A percentile compares a stretch with the other conserved stretches of the same genome.
phyloP scores from a whole-genome alignment of 331 rosid species.

The Erythrophleum ivorense region DNA sequence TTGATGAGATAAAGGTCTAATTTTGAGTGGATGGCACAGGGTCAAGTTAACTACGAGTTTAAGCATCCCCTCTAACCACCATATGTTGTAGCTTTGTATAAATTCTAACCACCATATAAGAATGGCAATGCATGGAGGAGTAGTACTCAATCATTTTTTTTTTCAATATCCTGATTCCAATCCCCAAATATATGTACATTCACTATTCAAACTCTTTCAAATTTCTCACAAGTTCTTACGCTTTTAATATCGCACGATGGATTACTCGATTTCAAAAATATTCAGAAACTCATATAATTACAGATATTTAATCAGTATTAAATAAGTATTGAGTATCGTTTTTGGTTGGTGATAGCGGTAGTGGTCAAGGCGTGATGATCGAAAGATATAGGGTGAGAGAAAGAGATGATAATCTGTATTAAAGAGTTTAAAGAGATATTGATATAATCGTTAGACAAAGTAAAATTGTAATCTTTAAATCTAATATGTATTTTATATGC shows the following conservation, averaged over 20 bases:
- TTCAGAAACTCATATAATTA: no score
- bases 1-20: slow-evolving; percentile 2
- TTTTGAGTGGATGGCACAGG: slow-evolving; percentile 6
- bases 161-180: not conserved
- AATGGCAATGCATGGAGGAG: not conserved
- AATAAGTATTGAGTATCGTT: no score
- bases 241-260: no score
- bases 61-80: not conserved
- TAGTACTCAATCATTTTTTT: not conserved
- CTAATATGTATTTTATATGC: not conserved
- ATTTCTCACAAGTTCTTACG: no score
- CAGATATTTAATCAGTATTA: no score
- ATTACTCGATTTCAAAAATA: no score
- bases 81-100: not conserved
- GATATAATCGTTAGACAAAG: not conserved
- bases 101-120: not conserved
- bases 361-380: no score
- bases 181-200: no score
- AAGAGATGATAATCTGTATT: not conserved
- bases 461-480: not conserved
- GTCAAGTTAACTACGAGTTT: not conserved
- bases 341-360: no score
- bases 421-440: no score
- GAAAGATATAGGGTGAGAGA: no score
- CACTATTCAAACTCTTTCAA: no score